Conservation (phyloP, 2,329 filamentous ascomycete genomes). For the Fusarium liriodendri region DNA sequence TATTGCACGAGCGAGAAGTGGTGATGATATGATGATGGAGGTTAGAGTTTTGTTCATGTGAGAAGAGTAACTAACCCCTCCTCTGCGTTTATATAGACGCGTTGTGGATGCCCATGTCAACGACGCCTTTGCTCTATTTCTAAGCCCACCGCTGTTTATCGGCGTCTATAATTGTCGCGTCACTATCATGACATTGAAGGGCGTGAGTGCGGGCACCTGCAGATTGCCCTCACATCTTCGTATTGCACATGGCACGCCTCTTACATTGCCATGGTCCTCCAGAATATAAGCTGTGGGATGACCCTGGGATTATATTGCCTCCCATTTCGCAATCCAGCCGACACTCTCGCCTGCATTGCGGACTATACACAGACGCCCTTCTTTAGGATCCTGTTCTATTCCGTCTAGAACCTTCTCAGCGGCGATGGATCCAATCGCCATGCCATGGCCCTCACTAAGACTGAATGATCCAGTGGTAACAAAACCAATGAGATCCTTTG, state of each 20-base stretch:
- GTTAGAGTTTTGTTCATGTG: constrained; percentile 9
- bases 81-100: constrained; percentile 25
- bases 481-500: constrained; percentile 86
- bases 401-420: constrained; percentile 64
- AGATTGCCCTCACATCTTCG: not conserved
- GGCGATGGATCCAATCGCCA: constrained; percentile 78
- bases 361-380: constrained; percentile 77
- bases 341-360: constrained; percentile 82
- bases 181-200: constrained; percentile 20
- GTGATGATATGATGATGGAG: constrained; percentile 4
- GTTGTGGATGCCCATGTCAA: constrained; percentile 38
- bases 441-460: constrained; percentile 78
- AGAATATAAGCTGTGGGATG: not conserved
- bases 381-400: constrained; percentile 48
- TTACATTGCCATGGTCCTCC: not conserved
- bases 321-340: constrained; percentile 84
- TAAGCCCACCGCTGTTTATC: not conserved
- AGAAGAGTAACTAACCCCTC: constrained; percentile 7
- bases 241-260: not conserved
- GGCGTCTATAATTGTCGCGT: constrained; percentile 4
- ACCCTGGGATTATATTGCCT: constrained; percentile 61
- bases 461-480: constrained; percentile 89
- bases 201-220: constrained; percentile 1
- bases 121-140: constrained; percentile 41
- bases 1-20: not conserved